Evolutionary conservation across 768 basidiomycete genomes (phyloP), one percentile per base, ranked within the genome.

Genomic region (Holtermanniella nyarrowii): DNA sequence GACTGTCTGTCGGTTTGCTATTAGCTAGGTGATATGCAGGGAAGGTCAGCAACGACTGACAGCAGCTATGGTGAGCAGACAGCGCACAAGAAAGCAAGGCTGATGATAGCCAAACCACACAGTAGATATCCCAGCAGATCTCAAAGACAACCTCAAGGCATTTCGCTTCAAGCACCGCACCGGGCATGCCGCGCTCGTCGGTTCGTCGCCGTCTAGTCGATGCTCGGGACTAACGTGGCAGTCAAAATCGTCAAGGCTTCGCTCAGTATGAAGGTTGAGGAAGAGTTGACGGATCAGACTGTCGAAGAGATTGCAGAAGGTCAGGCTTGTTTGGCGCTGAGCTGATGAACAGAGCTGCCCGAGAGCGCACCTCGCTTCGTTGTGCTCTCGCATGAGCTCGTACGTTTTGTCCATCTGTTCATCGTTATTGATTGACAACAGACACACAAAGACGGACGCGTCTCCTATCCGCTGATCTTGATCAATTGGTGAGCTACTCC

Each of bases 241-340:
- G 82, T 91, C 72, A 91, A 90, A 80, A 87, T 91, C 73, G 84
- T 90, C 77, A 90, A 86, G 76, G 71, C 76, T 39, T 76, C 82
- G 61, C 78, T 91, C 52, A 65, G 81, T 58, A 84, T 95, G 83
- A 83, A 85, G 66, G 83, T 87, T 62, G 84, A 82, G 26, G 86
- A 88, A 49, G 80, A 83, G 65, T 82, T 86, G 58, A 82, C 84
- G 63, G 73, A 80, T 54, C 82, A 86, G 54, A 77, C 77, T 50
- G 80, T 89, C 52, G 84, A 85, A 60, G 87, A 91, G 14, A 80
- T 96, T 31, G 85, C 80, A n/a, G 83, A 89, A 73, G 89, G 89
- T 87, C 58, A 50, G 65, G 48, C 39, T 20, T 5, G 26, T 27
- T 20, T 39, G 26, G 18, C 3, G 49, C 42, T 31, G 11, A 50